Evolutionary conservation across 345 rosid genomes (phyloP).

Genomic region (Combretum micranthum): DNA sequence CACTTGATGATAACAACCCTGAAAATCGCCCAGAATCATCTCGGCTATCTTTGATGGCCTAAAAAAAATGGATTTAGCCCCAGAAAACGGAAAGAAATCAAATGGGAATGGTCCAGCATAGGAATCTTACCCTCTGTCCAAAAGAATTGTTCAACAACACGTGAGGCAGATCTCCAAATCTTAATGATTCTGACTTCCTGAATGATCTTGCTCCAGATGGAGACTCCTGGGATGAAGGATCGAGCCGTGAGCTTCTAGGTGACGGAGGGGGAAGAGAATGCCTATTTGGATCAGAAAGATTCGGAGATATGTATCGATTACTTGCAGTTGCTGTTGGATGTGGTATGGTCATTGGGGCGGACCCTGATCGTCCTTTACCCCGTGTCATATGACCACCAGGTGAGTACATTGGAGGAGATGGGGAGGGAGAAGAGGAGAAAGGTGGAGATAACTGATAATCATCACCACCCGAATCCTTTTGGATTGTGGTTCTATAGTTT

Average conservation of each 20-base stretch:
- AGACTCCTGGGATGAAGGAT: slow-evolving; percentile 75
- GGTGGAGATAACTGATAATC: slow-evolving; percentile 85
- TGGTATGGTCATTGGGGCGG: slow-evolving; percentile 84
- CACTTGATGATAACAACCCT: slow-evolving; percentile 77
- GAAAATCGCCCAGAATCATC: slow-evolving; percentile 88
- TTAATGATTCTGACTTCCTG: slow-evolving; percentile 43
- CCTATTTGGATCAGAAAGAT: slow-evolving; percentile 72
- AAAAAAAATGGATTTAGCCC: slow-evolving; percentile 15
- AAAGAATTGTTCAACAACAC: slow-evolving; percentile 47
- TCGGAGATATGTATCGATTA: slow-evolving; percentile 56
- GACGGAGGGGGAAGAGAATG: slow-evolving; percentile 82
- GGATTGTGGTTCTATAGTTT: slow-evolving; percentile 26
- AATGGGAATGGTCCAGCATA: slow-evolving; percentile 2
- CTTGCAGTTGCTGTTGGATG: slow-evolving; percentile 32
- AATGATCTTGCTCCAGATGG: slow-evolving; percentile 55
- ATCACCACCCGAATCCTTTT: slow-evolving; percentile 32
- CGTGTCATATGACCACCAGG: slow-evolving; percentile 32
- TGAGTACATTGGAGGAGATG: slow-evolving; percentile 51
- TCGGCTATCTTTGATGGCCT: slow-evolving; percentile 58
- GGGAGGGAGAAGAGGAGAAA: slow-evolving; percentile 67
- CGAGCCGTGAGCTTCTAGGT: slow-evolving; percentile 62
- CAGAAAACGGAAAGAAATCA: neutral
- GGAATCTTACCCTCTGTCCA: slow-evolving; percentile 50
- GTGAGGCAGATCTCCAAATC: slow-evolving; percentile 58
- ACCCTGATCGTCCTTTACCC: slow-evolving; percentile 41